phyloP scores from a whole-genome alignment of 73 alveolate species.

The Stentor coeruleus region DNA sequence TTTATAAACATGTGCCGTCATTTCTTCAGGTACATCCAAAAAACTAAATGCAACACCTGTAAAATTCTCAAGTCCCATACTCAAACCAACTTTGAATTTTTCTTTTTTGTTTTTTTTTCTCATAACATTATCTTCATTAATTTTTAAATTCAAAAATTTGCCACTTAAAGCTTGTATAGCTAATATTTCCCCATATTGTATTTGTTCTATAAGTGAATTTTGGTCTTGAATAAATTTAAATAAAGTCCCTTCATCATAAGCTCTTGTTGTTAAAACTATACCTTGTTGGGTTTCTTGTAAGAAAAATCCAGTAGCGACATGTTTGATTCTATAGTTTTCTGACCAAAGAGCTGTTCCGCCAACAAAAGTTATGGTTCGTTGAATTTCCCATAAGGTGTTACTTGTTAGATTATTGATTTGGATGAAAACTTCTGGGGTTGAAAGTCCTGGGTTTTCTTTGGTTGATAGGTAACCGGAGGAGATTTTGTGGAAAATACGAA shows the following conservation, averaged over 20 bases:
- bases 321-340: background rate
- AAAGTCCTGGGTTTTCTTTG: background rate
- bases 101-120: too few species aligned
- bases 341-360: constrained; percentile 19
- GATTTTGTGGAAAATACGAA: background rate
- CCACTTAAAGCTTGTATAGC: background rate
- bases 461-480: background rate
- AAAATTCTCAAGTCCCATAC: background rate
- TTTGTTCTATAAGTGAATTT: background rate
- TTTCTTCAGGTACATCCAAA: constrained; percentile 7
- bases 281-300: background rate
- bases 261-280: background rate
- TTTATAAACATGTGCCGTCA: constrained; percentile 15
- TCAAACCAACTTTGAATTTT: too few species aligned
- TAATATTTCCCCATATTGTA: constrained; percentile 1
- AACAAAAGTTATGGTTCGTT: constrained; percentile 1
- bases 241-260: background rate
- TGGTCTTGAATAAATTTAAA: background rate
- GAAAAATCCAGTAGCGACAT: constrained; percentile 2
- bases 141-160: background rate
- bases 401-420: background rate
- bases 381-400: constrained; percentile 15
- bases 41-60: constrained; percentile 5
- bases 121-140: background rate
- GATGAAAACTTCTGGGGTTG: background rate